These are phyloP conservation scores for Myxozyma kluyveri DNA, from an alignment of 805 yeast species.

Conservation along the genomic window DNA sequence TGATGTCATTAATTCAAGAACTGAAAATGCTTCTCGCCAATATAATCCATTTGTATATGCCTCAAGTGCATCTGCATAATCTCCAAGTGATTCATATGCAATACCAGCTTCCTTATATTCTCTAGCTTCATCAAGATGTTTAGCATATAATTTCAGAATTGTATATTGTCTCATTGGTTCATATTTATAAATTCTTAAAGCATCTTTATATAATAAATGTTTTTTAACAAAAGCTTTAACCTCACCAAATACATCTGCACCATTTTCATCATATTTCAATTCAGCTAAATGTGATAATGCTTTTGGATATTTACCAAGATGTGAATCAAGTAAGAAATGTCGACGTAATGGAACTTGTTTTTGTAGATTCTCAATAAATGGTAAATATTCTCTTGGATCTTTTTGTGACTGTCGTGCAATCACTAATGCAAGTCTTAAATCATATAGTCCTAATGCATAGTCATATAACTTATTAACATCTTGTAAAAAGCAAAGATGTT, in stretches of 20 bases:
- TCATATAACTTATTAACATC: conserved; percentile 83
- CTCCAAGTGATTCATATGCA: conserved; percentile 66
- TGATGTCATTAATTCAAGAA: conserved; percentile 43
- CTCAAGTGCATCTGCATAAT: conserved; percentile 60
- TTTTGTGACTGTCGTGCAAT: conserved; percentile 96
- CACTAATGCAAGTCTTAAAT: conserved; percentile 71
- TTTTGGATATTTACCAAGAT: conserved; percentile 61
- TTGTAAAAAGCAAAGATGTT: conserved; percentile 84
- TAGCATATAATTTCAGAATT: conserved; percentile 63
- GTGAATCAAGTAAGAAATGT: conserved; percentile 74
- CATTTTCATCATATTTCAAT: conserved; percentile 38
- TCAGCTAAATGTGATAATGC: conserved; percentile 67
- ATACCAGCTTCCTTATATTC: conserved; percentile 73
- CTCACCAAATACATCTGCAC: conserved; percentile 47
- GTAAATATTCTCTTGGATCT: conserved; percentile 95
- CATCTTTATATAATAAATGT: conserved; percentile 68
- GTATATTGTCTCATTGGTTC: conserved; percentile 50
- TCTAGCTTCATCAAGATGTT: conserved; percentile 46
- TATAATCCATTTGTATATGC: conserved; percentile 65
- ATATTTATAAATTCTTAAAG: conserved; percentile 60
- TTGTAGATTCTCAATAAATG: conserved; percentile 79
- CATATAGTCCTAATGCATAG: conserved; percentile 76
- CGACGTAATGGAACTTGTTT: conserved; percentile 64
- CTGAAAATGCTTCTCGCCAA: conserved; percentile 81
- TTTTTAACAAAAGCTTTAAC: conserved; percentile 63